Percentiles rank a stretch among this genome's conserved stretches.
phyloP scores from a whole-genome alignment of 257 asterid species.

The Coffea eugenioides region DNA sequence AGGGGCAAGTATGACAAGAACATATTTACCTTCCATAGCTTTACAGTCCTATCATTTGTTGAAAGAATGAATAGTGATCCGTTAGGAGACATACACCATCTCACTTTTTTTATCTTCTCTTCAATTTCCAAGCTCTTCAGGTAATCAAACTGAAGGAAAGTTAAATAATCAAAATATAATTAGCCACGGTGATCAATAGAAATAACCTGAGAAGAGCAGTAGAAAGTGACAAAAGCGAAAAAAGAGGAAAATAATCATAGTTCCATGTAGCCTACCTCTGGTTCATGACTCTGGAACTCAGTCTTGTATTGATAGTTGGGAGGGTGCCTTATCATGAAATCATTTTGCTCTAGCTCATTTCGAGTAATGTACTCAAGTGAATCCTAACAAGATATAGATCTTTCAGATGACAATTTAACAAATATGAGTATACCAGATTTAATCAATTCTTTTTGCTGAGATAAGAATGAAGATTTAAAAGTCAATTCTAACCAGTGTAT shows the following conservation, averaged over 20 bases:
- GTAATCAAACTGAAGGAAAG: constrained; percentile 65
- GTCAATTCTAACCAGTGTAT: neutral
- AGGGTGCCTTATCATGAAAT: constrained; percentile 37
- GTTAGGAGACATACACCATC: constrained; percentile 58
- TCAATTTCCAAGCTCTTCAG: constrained; percentile 86
- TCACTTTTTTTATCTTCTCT: constrained; percentile 68
- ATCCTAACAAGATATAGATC: constrained; percentile 38
- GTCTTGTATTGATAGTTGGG: constrained; percentile 70
- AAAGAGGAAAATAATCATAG: constrained; percentile 5
- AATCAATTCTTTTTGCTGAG: neutral
- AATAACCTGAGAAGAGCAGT: constrained; percentile 6
- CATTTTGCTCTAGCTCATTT: constrained; percentile 55
- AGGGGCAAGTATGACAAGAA: constrained; percentile 3
- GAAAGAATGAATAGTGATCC: constrained; percentile 65
- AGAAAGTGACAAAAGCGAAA: neutral
- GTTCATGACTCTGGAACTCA: constrained; percentile 92
- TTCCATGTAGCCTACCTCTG: constrained; percentile 49
- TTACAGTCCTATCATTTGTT: constrained; percentile 77
- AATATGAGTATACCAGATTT: neutral
- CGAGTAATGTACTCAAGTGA: constrained; percentile 37
- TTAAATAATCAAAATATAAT: constrained; percentile 12
- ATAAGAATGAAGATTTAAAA: neutral
- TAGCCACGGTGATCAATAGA: constrained; percentile 21
- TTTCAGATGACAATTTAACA: neutral
- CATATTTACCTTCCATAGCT: constrained; percentile 74